Evolutionary conservation across 1,284 basidiomycete species (phyloP).

Genomic region (Wallemia ichthyophaga): DNA sequence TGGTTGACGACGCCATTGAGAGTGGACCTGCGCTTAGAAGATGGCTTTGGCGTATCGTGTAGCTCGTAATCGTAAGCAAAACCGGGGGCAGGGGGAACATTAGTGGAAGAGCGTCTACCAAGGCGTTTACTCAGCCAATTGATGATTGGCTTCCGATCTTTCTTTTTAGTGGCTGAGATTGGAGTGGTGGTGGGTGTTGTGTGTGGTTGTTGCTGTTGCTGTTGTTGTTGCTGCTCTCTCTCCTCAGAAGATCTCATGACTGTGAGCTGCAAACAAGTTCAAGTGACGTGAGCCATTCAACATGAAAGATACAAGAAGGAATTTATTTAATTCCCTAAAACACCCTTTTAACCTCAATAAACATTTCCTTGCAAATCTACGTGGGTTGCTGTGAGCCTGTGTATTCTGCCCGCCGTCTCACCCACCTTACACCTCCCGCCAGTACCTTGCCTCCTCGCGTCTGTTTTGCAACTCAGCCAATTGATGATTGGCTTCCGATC

Average conservation of each 20-base stretch:
- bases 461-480: not conserved
- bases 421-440: not conserved
- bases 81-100: not conserved
- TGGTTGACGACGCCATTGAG: not conserved
- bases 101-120: not conserved
- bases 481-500: not conserved
- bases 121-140: not conserved
- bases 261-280: too few relatives aligned
- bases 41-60: not conserved
- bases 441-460: not conserved
- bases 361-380: not conserved
- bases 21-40: not conserved
- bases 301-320: too few relatives aligned
- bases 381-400: not conserved
- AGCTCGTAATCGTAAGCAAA: not conserved
- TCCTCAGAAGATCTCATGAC: too few relatives aligned
- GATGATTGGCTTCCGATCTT: not conserved
- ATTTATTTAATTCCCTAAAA: too few relatives aligned
- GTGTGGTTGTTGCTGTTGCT: too few relatives aligned
- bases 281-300: too few relatives aligned
- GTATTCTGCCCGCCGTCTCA: too few relatives aligned
- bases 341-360: not conserved
- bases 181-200: too few relatives aligned
- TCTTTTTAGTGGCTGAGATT: not conserved
- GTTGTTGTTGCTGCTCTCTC: too few relatives aligned